A percentile compares a stretch with the other conserved stretches of the same genome.
phyloP scores from a whole-genome alignment of 2,329 filamentous ascomycete species.

The Alternaria burnsii region DNA sequence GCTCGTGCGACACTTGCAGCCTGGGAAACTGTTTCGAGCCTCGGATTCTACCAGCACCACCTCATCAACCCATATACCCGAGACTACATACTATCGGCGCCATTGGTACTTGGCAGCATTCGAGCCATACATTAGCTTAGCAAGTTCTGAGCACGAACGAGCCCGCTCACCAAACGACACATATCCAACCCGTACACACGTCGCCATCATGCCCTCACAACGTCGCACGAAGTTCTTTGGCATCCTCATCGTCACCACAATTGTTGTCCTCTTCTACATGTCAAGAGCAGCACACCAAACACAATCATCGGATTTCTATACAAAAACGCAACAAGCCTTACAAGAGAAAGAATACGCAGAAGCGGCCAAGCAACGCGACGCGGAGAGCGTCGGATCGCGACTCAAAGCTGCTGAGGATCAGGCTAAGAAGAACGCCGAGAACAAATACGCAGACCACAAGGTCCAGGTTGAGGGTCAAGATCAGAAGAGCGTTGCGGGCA shows the following conservation, averaged over 20 bases:
- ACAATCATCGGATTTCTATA: slow-evolving; percentile 64
- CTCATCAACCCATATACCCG: not conserved
- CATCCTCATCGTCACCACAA: slow-evolving; percentile 68
- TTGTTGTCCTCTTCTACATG: slow-evolving; percentile 77
- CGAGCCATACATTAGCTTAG: not conserved
- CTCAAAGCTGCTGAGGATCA: slow-evolving; percentile 74
- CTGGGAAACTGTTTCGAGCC: slow-evolving; percentile 5
- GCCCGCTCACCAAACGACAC: slow-evolving; percentile 15
- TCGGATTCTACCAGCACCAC: not conserved
- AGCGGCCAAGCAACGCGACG: slow-evolving; percentile 57
- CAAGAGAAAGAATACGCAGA: slow-evolving; percentile 48
- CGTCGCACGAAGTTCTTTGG: slow-evolving; percentile 74
- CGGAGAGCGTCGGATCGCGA: slow-evolving; percentile 66
- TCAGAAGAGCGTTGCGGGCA: slow-evolving; percentile 63
- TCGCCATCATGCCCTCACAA: slow-evolving; percentile 48
- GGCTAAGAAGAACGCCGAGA: slow-evolving; percentile 73
- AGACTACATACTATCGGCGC: not conserved
- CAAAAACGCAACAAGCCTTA: slow-evolving; percentile 64
- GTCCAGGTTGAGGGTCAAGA: slow-evolving; percentile 46
- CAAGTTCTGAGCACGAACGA: not conserved
- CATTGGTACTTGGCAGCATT: not conserved
- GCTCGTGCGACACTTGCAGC: slow-evolving; percentile 2
- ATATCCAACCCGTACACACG: slow-evolving; percentile 11
- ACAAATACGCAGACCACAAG: slow-evolving; percentile 65
- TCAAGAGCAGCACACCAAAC: slow-evolving; percentile 67